Evolutionary conservation across 1,284 basidiomycete species (phyloP), one percentile per base, ranked within the genome.

Genomic region (Ceratobasidium sp.): DNA sequence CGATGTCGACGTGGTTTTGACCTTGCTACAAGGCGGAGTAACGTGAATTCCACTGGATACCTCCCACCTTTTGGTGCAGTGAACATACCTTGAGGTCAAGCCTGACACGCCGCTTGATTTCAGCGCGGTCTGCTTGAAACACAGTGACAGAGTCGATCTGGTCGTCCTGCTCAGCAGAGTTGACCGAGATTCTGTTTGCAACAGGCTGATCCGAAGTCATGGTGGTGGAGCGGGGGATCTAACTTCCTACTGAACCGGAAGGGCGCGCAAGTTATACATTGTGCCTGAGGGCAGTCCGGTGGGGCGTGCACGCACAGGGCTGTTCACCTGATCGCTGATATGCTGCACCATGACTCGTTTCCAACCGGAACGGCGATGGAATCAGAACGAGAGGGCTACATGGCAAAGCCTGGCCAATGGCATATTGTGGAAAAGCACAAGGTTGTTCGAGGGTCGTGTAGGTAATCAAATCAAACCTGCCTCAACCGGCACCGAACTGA

Each of bases 21-120:
- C 82, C 82, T 54, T 48, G 59, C 80, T 81, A n/a, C 44, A 8
- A 35, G 75, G 46, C 3, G 48, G n/a, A 30, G n/a, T 7, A 33
- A 54, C 2, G 18, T 48, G 1, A 35, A 55, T 46, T 35, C 30
- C 6, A 48, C 12, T 41, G 10, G 18, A 44, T 27, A 59, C 4
- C 18, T 16, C 30, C 30, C 12, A 35, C 27, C 14, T 55, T 18
- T 41, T 4, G 6, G 50, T 35, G 30, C 18, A 6, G 16, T 1
- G 18, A n/a, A 54, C 52, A 23, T 44, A 71, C 68, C 68, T 71
- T 71, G 54, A 71, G 68, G 2, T 71, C 55, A n/a, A 71, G 38
- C 27, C n/a, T 57, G 20, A 71, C 30, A n/a, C 68, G 50, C 33
- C 68, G 52, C n/a, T 71, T 71, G 68, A 71, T 38, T n/a, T 71